These are phyloP conservation scores for Aspergillus sp. DNA, from an alignment of 2,329 filamentous ascomycete genomes.

Conservation along the genomic window DNA sequence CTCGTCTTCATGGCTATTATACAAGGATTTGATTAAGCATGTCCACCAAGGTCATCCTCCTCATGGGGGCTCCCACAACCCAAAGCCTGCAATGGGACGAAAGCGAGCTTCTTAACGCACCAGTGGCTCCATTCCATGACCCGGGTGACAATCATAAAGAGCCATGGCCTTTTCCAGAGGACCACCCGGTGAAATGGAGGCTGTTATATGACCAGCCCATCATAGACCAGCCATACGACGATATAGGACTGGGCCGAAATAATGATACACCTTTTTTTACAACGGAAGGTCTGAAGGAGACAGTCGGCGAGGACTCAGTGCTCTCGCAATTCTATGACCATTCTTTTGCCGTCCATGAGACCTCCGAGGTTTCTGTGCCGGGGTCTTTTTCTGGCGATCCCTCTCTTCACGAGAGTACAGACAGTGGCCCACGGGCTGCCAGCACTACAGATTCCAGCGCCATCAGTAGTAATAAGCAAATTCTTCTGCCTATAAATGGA, in stretches of 20 bases:
- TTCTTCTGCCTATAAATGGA: slow-evolving; percentile 29
- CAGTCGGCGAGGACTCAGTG: slow-evolving; percentile 23
- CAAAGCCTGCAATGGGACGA: slow-evolving; percentile 49
- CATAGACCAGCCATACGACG: slow-evolving; percentile 4
- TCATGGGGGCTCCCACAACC: slow-evolving; percentile 55
- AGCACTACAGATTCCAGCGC: slow-evolving; percentile 13
- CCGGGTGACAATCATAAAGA: slow-evolving; percentile 4
- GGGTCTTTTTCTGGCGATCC: slow-evolving; percentile 13
- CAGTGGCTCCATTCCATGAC: slow-evolving; percentile 29
- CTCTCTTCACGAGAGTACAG: slow-evolving; percentile 11
- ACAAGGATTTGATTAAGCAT: slow-evolving; percentile 11
- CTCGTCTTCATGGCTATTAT: not conserved
- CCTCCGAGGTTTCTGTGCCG: slow-evolving; percentile 26
- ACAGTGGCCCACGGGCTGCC: slow-evolving; percentile 14
- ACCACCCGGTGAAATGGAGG: slow-evolving; percentile 21
- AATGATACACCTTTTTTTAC: slow-evolving; percentile 22
- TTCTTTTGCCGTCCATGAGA: slow-evolving; percentile 63
- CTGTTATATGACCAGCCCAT: slow-evolving; percentile 15
- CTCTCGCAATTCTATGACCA: slow-evolving; percentile 67
- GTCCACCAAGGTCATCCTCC: slow-evolving; percentile 36
- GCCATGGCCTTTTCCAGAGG: slow-evolving; percentile 5
- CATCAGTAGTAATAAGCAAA: slow-evolving; percentile 8
- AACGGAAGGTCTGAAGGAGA: slow-evolving; percentile 19
- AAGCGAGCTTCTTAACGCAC: slow-evolving; percentile 42
- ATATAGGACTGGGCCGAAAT: not conserved